Base-by-base conservation (phyloP, 2,329 filamentous ascomycete species). In the Dactylonectria macrodidyma region DNA sequence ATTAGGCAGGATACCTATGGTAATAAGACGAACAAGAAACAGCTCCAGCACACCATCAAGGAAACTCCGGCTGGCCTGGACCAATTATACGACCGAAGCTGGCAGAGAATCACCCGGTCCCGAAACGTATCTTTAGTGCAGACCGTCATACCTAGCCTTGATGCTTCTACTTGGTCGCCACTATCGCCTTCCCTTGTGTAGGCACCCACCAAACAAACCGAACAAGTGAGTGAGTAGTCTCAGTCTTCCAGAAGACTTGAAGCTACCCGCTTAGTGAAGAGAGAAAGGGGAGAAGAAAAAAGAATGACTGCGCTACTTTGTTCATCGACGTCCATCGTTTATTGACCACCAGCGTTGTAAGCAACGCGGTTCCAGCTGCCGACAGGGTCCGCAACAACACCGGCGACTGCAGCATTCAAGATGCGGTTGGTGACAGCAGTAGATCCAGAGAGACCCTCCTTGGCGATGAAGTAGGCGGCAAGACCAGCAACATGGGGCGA, bases 401-500 rank as follows among this genome's bases (percentile, higher is more conserved):
- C 48, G 2, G 5, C 3, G 10, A 54, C 16, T 12, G 66, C 66
- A 38, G 62, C 52, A 22, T 6, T 5, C n/a, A 65, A 22, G 3
- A 72, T 69, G 14, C 64, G 64, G 5, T 65, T 62, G 2, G 61
- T 62, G 0, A 72, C 64, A 11, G 64, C 61, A 5, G 2, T 0
- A 5, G 41, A 62, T 2, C 68, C 66, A 2, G 11, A 26, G 26
- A 71, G 22, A 0, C 55, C 38, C 47, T 71, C 70, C 48, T 67
- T 67, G 0, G 66, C 47, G 62, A 91, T 87, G 4, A 91, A 79
- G 76, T 91, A 92, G 5, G 88, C 88, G 5, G 87, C 88, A 1
- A 92, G 80, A n/a, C 90, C 90, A 38, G 87, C 85, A 51, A 91
- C 84, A 73, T 91, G 89, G 0, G 89, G 90, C 1, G 84, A 83